These are phyloP conservation scores for Penicillium sp. DNA, from an alignment of 2,329 filamentous ascomycete genomes.

Conservation along the genomic window DNA sequence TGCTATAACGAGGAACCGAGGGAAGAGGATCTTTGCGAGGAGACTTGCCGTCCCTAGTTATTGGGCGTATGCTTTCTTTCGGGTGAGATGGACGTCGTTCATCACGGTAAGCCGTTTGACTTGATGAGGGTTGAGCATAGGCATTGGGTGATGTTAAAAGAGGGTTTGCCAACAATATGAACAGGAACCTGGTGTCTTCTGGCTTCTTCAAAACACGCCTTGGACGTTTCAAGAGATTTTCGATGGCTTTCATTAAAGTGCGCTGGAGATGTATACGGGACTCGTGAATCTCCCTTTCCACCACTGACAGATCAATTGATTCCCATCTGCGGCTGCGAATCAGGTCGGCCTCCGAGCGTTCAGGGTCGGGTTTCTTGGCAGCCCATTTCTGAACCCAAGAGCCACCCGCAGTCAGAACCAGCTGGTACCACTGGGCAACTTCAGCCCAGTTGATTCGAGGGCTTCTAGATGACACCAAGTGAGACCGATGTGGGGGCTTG, in stretches of 20 bases:
- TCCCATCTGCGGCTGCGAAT: slow-evolving; percentile 30
- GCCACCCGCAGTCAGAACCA: slow-evolving; percentile 62
- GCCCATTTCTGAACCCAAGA: slow-evolving; percentile 60
- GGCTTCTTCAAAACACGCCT: slow-evolving; percentile 63
- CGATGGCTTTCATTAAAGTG: slow-evolving; percentile 69
- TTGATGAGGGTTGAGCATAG: slow-evolving; percentile 12
- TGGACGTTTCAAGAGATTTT: slow-evolving; percentile 73
- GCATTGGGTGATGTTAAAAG: slow-evolving; percentile 54
- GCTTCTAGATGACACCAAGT: slow-evolving; percentile 52
- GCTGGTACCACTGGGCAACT: slow-evolving; percentile 68
- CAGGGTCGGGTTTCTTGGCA: slow-evolving; percentile 43
- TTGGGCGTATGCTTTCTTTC: slow-evolving; percentile 18
- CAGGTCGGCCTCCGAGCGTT: slow-evolving; percentile 20
- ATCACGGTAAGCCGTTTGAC: slow-evolving; percentile 19
- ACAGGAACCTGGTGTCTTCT: slow-evolving; percentile 68
- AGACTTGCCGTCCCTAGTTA: slow-evolving; percentile 14
- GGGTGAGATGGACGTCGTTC: slow-evolving; percentile 29
- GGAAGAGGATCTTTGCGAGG: slow-evolving; percentile 16
- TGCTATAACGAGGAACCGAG: slow-evolving; percentile 29
- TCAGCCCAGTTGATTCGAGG: slow-evolving; percentile 71
- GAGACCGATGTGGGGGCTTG: slow-evolving; percentile 25
- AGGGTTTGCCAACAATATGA: slow-evolving; percentile 75
- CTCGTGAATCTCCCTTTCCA: slow-evolving; percentile 52
- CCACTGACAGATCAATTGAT: slow-evolving; percentile 42
- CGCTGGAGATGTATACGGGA: slow-evolving; percentile 66